Evolutionary conservation across 192 early-diverging fungal genomes (phyloP), one percentile per base, ranked within the genome.

Genomic region (Backusella parvicylindrica): DNA sequence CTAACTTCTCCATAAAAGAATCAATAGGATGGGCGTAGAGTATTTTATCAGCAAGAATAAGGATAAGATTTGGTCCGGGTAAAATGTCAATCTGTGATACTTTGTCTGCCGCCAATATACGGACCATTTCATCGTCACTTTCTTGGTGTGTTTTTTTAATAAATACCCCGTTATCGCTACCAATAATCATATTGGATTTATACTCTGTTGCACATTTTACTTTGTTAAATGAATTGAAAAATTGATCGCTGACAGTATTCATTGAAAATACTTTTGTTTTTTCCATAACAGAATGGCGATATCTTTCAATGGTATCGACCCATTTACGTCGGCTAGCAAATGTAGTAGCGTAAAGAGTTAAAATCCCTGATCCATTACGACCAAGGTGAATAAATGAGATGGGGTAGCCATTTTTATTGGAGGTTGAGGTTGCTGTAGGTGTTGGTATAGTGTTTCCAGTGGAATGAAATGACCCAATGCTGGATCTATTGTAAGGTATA

Each of bases 21-120:
- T 91, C 88, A 31, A 91, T 75, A 38, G 86, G 82, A 71, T 87
- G 85, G 16, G 83, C 82, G 36, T 83, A 87, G 50, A 91, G 81
- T 35, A 82, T 82, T 76, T 88, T 91, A 87, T 92, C 95, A 6
- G 96, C 89, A 13, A 97, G 82, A 21, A 98, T 85, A 21, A 96
- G 84, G 69, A 99, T 75, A 36, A 95, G 87, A 32, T 91, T 90
- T 70, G 88, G 86, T n/a, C 92, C 87, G 76, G 92, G 90, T 64
- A 98, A 75, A 40, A 95, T 91, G 77, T 96, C 96, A 47, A 99
- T 88, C 82, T 99, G 96, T 31, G 82, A 86, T 50, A 97, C 91
- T 76, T 90, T 91, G 67, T 95, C 95, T 50, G 95, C 65, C 28
- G 85, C 79, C 16, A 97, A 76, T 36, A 91, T 84, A 50, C 87